These are phyloP conservation scores for Cochlearia excelsa DNA, from an alignment of 345 rosid species.

Conservation along the genomic window DNA sequence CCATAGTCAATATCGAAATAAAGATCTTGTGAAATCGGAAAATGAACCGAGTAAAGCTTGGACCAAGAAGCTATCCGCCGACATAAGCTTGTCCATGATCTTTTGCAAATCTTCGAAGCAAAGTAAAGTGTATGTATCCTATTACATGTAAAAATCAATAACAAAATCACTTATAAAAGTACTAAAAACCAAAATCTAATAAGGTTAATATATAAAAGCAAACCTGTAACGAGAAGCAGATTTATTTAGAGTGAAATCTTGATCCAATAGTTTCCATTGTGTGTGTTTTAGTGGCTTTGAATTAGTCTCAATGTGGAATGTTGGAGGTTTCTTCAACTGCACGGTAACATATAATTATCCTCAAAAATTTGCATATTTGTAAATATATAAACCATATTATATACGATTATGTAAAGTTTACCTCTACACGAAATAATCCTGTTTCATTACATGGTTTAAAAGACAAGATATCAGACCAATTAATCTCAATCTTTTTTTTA, in stretches of 20 bases:
- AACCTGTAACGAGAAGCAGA: slow-evolving; percentile 42
- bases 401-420: not conserved
- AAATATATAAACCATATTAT: too few species aligned
- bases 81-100: slow-evolving; percentile 45
- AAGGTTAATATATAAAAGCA: too few species aligned
- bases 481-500: slow-evolving; percentile 44
- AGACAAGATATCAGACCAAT: slow-evolving; percentile 35
- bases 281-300: slow-evolving; percentile 46
- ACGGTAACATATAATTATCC: not conserved
- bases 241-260: slow-evolving; percentile 40
- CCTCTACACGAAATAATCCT: slow-evolving; percentile 36
- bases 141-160: not conserved
- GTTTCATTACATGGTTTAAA: slow-evolving; percentile 7
- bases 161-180: too few species aligned
- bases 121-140: slow-evolving; percentile 51
- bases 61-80: slow-evolving; percentile 34
- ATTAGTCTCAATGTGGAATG: slow-evolving; percentile 40
- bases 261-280: slow-evolving; percentile 28
- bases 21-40: slow-evolving; percentile 32
- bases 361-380: not conserved
- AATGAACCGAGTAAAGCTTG: slow-evolving; percentile 28
- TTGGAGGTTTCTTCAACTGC: slow-evolving; percentile 39
- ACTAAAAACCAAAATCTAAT: too few species aligned
- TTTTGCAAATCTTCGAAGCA: slow-evolving; percentile 46
- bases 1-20: slow-evolving; percentile 20